Percentiles rank a stretch among this genome's conserved stretches.
These are phyloP conservation scores for Zygosaccharomyces sapae DNA, from an alignment of 1,139 yeast genomes.

Conservation along the genomic window DNA sequence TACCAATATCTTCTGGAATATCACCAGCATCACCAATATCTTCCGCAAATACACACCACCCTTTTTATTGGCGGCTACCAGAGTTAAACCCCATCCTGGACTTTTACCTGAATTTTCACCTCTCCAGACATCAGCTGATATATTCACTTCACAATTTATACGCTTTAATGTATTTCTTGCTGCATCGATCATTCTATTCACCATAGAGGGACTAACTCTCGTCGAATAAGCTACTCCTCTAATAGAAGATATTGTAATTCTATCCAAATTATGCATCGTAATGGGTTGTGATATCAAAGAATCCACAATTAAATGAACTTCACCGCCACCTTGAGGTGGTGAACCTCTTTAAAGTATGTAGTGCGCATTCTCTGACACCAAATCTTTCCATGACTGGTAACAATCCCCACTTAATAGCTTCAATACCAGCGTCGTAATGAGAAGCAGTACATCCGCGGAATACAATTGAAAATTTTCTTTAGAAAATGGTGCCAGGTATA, in stretches of 20 bases:
- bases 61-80: slow-evolving; percentile 86
- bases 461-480: slow-evolving; percentile 78
- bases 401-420: slow-evolving; percentile 87
- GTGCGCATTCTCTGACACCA: slow-evolving; percentile 85
- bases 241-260: slow-evolving; percentile 69
- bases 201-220: slow-evolving; percentile 91
- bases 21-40: slow-evolving; percentile 74
- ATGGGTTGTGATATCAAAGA: slow-evolving; percentile 79
- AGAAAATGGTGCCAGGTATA: slow-evolving; percentile 87
- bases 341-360: slow-evolving; percentile 90
- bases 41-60: slow-evolving; percentile 83
- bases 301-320: slow-evolving; percentile 80
- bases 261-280: slow-evolving; percentile 78
- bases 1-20: slow-evolving; percentile 88
- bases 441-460: slow-evolving; percentile 80
- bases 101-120: slow-evolving; percentile 94
- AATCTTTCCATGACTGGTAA: slow-evolving; percentile 89
- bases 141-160: slow-evolving; percentile 85
- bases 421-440: slow-evolving; percentile 73
- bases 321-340: slow-evolving; percentile 95
- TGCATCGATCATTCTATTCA: slow-evolving; percentile 83
- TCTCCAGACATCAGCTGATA: slow-evolving; percentile 94
- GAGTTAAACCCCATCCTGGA: slow-evolving; percentile 91
- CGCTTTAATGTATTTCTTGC: slow-evolving; percentile 69
- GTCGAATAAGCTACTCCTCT: slow-evolving; percentile 96